Conservation (phyloP, 495 filamentous ascomycete species). For the Annulohypoxylon nitens region DNA sequence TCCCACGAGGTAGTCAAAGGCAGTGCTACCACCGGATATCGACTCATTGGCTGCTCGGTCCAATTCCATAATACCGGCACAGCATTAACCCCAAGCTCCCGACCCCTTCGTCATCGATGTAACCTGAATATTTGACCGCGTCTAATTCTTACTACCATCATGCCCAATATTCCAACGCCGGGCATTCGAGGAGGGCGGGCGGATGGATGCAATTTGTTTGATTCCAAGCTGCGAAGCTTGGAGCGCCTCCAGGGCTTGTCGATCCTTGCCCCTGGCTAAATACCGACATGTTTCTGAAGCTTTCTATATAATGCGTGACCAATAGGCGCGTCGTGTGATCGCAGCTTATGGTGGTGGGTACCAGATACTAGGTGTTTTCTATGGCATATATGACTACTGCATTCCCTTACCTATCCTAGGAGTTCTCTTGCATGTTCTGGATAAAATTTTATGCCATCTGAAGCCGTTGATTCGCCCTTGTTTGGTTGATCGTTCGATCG, state of each 20-base stretch:
- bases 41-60: conserved; percentile 41
- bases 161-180: conserved; percentile 39
- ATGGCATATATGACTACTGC: conserved; percentile 32
- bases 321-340: conserved; percentile 25
- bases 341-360: conserved; percentile 20
- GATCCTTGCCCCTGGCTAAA: conserved; percentile 35
- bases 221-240: conserved; percentile 7
- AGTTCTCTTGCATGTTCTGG: not conserved
- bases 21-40: conserved; percentile 45
- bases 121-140: conserved; percentile 24
- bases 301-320: conserved; percentile 18
- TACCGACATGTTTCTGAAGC: conserved; percentile 35
- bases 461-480: conserved; percentile 17
- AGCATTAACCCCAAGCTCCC: conserved; percentile 36
- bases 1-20: conserved; percentile 39
- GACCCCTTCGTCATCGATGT: conserved; percentile 35
- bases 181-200: conserved; percentile 29
- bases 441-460: conserved; percentile 6
- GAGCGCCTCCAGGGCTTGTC: conserved; percentile 11
- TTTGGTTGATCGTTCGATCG: conserved; percentile 17
- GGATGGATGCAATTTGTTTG: conserved; percentile 33
- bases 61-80: conserved; percentile 34
- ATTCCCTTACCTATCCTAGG: conserved; percentile 15
- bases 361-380: conserved; percentile 5
- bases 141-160: conserved; percentile 20